Base-by-base conservation (phyloP, 169 alveolate genomes). In the Plasmodium vivax region DNA sequence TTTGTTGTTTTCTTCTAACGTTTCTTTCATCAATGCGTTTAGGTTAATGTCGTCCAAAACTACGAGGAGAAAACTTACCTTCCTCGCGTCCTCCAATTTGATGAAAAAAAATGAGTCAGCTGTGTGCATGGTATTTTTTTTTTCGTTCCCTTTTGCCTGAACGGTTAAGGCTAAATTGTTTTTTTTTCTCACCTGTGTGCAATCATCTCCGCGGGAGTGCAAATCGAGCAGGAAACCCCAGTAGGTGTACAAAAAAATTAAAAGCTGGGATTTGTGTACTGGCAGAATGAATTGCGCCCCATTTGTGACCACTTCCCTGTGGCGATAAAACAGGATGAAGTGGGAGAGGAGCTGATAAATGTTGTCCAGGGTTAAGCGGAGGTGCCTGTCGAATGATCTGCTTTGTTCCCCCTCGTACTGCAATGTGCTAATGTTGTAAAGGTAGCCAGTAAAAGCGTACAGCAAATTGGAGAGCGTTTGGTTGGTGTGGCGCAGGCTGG, bases 221-320 rank as follows among this genome's bases (percentile, higher is more conserved):
- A 87, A 51, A 75, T 87, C 85, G 4, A 27, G 38, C 2, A 87
- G 45, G 71, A 75, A 87, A 32, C 19, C 36, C 87, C 85, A 87
- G 23, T 75, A 87, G n/a, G 85, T 87, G 72, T 87, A 87, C n/a
- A 87, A 51, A 75, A 87, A 87, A 54, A 79, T 87, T 47, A 87
- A 56, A 34, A 87, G 87, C 58, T 87, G 93, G 27, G 93, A 87
- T 79, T 87, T 87, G 62, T 87, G 93, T n/a, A 87, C 27, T 14
- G 93, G 85, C 23, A 87, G 38, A 23, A 87, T 54, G 81, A 87
- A 87, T 7, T 51, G 3, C 4, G 77, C 2, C 5, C 47, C 32
- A 75, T 12, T 47, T 74, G 82, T 12, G 23, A 87, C 16, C 43
- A 77, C 45, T 36, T 16, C 30, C 68, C 75, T 77, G 81, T 87